phyloP scores from a whole-genome alignment of 305 asterid genomes.

The Petunia hybrid region DNA sequence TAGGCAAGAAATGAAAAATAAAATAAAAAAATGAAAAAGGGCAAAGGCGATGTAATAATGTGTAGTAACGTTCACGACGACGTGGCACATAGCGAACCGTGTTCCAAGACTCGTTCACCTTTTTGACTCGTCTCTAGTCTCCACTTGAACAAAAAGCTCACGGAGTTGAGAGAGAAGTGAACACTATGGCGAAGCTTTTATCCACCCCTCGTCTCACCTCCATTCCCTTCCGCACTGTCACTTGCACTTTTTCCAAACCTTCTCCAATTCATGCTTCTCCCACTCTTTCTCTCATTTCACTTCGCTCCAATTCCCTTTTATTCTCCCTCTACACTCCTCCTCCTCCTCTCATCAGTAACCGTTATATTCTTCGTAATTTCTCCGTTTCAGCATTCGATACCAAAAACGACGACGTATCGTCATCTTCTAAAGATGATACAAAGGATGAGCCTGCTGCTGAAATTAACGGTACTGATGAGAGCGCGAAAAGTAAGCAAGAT shows the following conservation, averaged over 20 bases:
- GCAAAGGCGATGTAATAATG: neutral
- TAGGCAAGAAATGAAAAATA: neutral
- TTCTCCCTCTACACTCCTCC: slow-evolving; percentile 42
- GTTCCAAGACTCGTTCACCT: neutral
- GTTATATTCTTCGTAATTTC: slow-evolving; percentile 29
- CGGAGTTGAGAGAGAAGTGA: neutral
- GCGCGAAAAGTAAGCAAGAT: slow-evolving; percentile 37
- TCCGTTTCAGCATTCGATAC: slow-evolving; percentile 43
- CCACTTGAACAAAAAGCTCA: neutral
- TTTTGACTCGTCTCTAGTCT: neutral
- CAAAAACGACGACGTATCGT: slow-evolving; percentile 32
- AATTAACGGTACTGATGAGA: slow-evolving; percentile 32
- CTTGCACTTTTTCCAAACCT: slow-evolving; percentile 34
- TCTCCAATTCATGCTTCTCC: slow-evolving; percentile 30
- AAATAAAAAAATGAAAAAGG: neutral
- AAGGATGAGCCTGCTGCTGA: slow-evolving; percentile 30
- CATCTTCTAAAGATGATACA: slow-evolving; percentile 32
- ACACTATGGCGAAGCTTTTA: slow-evolving; percentile 48
- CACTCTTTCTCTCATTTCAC: slow-evolving; percentile 43
- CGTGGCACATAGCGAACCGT: slow-evolving; percentile 31
- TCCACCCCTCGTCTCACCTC: slow-evolving; percentile 31
- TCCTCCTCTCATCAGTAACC: neutral
- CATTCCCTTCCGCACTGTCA: slow-evolving; percentile 17
- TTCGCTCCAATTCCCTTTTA: slow-evolving; percentile 52
- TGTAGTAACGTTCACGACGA: neutral